These are phyloP conservation scores for Penicillium capsulatum DNA, from an alignment of 2,329 filamentous ascomycete genomes.

Conservation along the genomic window DNA sequence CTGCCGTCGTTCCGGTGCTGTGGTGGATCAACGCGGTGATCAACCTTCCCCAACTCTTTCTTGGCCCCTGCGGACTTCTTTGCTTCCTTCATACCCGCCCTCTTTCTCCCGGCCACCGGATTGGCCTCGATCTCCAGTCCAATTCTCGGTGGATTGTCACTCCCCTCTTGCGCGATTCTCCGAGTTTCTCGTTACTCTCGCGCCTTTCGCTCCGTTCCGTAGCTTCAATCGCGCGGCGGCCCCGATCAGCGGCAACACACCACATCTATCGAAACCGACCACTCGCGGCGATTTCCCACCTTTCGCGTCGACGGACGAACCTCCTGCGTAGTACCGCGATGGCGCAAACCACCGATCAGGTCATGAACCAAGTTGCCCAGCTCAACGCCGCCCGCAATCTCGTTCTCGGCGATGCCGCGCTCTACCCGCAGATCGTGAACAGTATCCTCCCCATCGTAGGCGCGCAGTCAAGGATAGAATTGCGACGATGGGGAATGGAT, in stretches of 20 bases:
- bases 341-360: constrained; percentile 53
- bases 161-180: background rate
- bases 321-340: constrained; percentile 40
- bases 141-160: background rate
- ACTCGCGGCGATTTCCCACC: too few relatives aligned
- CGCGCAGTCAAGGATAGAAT: constrained; percentile 66
- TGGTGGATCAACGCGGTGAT: too few relatives aligned
- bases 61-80: constrained; percentile 15
- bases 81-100: constrained; percentile 10
- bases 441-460: constrained; percentile 90
- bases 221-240: constrained; percentile 11
- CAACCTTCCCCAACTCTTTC: constrained; percentile 14
- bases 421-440: constrained; percentile 88
- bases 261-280: too few relatives aligned
- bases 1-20: too few relatives aligned
- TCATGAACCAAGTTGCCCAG: constrained; percentile 76
- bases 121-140: background rate
- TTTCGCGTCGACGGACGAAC: constrained; percentile 3
- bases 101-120: constrained; percentile 2
- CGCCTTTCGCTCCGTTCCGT: too few relatives aligned
- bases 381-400: constrained; percentile 87
- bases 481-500: constrained; percentile 92
- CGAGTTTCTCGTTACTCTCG: background rate
- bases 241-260: constrained; percentile 2
- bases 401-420: constrained; percentile 77